Conservation (phyloP, 148 eudicot genomes). For the Cornus controversa region DNA sequence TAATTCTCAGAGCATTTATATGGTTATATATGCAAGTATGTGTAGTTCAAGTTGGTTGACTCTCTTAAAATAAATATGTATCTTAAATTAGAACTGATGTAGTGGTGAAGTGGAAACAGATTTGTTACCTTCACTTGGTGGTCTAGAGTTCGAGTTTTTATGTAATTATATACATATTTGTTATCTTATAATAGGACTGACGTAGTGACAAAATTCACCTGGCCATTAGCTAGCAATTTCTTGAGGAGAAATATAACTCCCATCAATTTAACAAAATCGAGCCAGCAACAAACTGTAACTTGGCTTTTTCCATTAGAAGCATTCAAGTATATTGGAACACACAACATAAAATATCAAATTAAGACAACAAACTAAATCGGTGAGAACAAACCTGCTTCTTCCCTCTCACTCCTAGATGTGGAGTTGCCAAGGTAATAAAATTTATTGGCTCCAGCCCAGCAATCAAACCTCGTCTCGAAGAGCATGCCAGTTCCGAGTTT, state of each 20-base stretch:
- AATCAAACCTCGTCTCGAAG: constrained; percentile 43
- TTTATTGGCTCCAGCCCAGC: constrained; percentile 88
- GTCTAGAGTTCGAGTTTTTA: too few species aligned
- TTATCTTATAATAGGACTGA: too few species aligned
- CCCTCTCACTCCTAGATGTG: constrained; percentile 99
- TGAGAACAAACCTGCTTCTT: constrained; percentile 73
- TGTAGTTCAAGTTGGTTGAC: too few species aligned
- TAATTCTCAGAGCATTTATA: too few species aligned
- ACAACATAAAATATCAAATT: neutral
- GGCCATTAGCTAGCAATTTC: neutral
- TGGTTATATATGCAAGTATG: too few species aligned
- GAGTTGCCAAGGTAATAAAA: constrained; percentile 93
- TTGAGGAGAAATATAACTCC: neutral
- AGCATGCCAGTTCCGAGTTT: constrained; percentile 31
- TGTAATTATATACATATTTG: too few species aligned
- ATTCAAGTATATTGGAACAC: neutral
- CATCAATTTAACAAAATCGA: neutral
- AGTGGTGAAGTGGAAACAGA: too few species aligned
- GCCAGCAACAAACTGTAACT: neutral
- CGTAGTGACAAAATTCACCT: neutral
- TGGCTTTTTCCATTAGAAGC: neutral
- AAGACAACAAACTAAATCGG: neutral
- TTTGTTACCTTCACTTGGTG: too few species aligned
- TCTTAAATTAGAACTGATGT: too few species aligned
- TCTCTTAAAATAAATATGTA: too few species aligned